Evolutionary conservation across 2,329 filamentous ascomycete genomes (phyloP), one percentile per base, ranked within the genome.

Genomic region (Plectosphaerella plurivora): DNA sequence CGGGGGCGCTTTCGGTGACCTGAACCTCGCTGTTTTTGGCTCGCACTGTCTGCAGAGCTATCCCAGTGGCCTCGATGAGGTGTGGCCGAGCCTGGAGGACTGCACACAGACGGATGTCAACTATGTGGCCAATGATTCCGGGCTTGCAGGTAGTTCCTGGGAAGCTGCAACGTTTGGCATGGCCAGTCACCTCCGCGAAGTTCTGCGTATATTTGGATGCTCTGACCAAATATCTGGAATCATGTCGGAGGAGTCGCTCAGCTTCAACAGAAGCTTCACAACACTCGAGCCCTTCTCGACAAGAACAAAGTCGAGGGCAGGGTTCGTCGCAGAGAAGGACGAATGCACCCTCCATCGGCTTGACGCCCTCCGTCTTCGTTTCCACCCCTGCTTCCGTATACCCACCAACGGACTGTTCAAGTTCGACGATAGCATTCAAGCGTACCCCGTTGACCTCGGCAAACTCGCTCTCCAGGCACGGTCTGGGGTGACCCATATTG

Each of bases 101-200:
- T 96, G 91, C 68, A 96, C 92, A 3, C 84, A 87, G 33, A 97
- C 91, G 1, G 90, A 97, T 65, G 89, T 86, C 10, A 81, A 83
- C 39, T 81, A 82, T 60, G 84, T 96, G 37, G 88, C 88, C 15
- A 96, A 97, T 62, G 90, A 96, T 65, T 90, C 85, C 67, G 88
- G 88, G 60, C 89, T 96, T 59, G 87, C 86, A 7, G 92, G 92
- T 22, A 96, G 89, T 65, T 94, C 86, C 46, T 97, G 93, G 93
- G 93, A 97, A 67, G 86, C 91, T n/a, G 91, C 90, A 24, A 96
- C 93, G 61, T 88, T 96, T 55, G 92, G 92, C 28, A 95, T 97
- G 58, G 93, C 93, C 8, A 92, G 91, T 10, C 93, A 97, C 68
- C 70, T 97, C 47, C 93, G 96, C 68, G 91, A 97, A 69, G 88